phyloP scores from a whole-genome alignment of 169 alveolate species.

The Plasmodium adleri region DNA sequence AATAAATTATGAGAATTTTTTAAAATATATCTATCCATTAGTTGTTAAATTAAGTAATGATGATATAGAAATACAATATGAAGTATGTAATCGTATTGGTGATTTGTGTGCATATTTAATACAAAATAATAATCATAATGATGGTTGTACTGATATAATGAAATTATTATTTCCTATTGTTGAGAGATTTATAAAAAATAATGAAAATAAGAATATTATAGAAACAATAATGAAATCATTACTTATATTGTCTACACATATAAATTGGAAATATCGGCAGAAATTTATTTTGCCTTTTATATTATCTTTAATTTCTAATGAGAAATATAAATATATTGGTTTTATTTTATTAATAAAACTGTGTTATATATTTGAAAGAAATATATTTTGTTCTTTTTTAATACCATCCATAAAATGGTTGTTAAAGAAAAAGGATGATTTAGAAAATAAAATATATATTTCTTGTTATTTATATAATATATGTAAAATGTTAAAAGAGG shows the following conservation, averaged over 20 bases:
- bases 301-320: constrained; percentile 17
- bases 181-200: constrained; percentile 29
- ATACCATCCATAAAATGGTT: constrained; percentile 31
- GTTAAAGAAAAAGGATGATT: constrained; percentile 3
- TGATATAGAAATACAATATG: constrained; percentile 50
- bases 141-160: constrained; percentile 33
- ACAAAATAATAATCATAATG: constrained; percentile 37
- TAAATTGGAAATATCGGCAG: constrained; percentile 28
- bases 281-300: constrained; percentile 50
- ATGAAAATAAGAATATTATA: constrained; percentile 16
- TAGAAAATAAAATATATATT: constrained; percentile 23
- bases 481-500: constrained; percentile 36
- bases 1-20: constrained; percentile 36
- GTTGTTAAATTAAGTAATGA: constrained; percentile 49
- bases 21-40: constrained; percentile 51
- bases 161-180: constrained; percentile 48
- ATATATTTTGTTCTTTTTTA: constrained; percentile 19
- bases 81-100: constrained; percentile 53
- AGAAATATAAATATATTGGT: constrained; percentile 27
- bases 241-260: constrained; percentile 62
- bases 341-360: constrained; percentile 48
- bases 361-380: constrained; percentile 37
- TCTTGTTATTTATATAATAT: constrained; percentile 48
- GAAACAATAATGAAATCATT: constrained; percentile 44
- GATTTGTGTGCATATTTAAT: constrained; percentile 70